Evolutionary conservation across 31 red algal genomes (phyloP), one percentile per base, ranked within the genome.

Genomic region (Asparagopsis taxiformis): DNA sequence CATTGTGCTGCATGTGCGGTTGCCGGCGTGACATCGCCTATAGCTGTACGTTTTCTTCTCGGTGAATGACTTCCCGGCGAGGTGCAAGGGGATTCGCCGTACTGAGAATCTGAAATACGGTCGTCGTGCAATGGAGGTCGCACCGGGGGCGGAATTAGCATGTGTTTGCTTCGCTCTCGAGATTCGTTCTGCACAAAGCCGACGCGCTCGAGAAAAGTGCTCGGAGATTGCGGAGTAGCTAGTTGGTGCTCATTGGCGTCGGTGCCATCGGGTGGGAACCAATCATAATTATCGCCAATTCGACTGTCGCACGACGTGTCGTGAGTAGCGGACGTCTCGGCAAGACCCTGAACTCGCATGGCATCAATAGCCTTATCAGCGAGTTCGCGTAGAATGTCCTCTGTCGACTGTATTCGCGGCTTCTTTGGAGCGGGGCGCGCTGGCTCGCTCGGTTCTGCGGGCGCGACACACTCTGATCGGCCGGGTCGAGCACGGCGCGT

Each of bases 141-240:
- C 13, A 46, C 41, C 8, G 41, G 41, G 8, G 41, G 41, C 13
- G 41, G 41, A 46, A 46, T 46, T 9, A 46, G 6, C 41, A 46
- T 46, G 13, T 13, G 41, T 13, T 46, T 13, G 41, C 41, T 46
- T 13, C 13, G 6, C 41, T 46, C 41, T 13, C 41, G 41, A 9
- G 41, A 46, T 46, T 46, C 41, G 8, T 6, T 46, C 13, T 46
- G 41, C 6, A 46, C 58, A 32, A 62, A 62, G 24, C 68, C 68
- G 30, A 55, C 51, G 31, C 46, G 68, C 2, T 72, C 49, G 13
- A 72, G 50, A 55, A 72, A 72, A n/a, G 68, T 33, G 22, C 3
- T 31, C 6, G 68, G 68, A 3, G 68, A 72, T 29, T 56, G 24
- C 23, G 68, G 68, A 3, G 21, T n/a, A 11, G 31, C 49, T 15